Conservation (phyloP, 495 filamentous ascomycete species). For the Talaromyces stipitatus region DNA sequence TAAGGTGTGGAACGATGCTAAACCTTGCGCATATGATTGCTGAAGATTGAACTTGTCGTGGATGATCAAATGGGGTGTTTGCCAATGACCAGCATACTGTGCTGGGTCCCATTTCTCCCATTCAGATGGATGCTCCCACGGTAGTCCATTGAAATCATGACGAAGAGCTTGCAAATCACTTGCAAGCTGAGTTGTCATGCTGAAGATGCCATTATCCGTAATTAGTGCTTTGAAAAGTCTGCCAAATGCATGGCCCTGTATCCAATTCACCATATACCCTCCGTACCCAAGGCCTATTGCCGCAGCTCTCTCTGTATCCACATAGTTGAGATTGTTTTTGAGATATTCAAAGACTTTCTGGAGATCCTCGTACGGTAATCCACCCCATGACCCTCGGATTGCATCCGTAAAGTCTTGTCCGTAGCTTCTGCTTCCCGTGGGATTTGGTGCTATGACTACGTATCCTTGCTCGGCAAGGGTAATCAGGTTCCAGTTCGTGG, state of each 20-base stretch:
- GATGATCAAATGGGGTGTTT: slow-evolving; percentile 39
- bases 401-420: slow-evolving; percentile 39
- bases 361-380: slow-evolving; percentile 47
- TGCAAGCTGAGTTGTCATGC: slow-evolving; percentile 2
- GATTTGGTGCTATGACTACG: slow-evolving; percentile 47
- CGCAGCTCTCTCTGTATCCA: slow-evolving; percentile 43
- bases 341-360: slow-evolving; percentile 44
- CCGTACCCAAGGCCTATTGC: slow-evolving; percentile 44
- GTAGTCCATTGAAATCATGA: slow-evolving; percentile 33
- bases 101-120: slow-evolving; percentile 39
- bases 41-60: slow-evolving; percentile 39
- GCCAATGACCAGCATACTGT: slow-evolving; percentile 21
- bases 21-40: slow-evolving; percentile 33
- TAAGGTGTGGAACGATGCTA: slow-evolving; percentile 40
- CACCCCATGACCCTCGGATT: slow-evolving; percentile 45
- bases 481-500: slow-evolving; percentile 42
- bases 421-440: slow-evolving; percentile 44
- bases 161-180: neutral
- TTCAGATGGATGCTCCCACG: slow-evolving; percentile 33
- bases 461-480: slow-evolving; percentile 52
- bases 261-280: slow-evolving; percentile 53
- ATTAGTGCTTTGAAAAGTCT: slow-evolving; percentile 47
- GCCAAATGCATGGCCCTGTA: slow-evolving; percentile 45
- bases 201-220: slow-evolving; percentile 38
- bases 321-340: slow-evolving; percentile 36